Base-by-base conservation (phyloP, 1,139 yeast species). In the Yamadazyma trypodendri region DNA sequence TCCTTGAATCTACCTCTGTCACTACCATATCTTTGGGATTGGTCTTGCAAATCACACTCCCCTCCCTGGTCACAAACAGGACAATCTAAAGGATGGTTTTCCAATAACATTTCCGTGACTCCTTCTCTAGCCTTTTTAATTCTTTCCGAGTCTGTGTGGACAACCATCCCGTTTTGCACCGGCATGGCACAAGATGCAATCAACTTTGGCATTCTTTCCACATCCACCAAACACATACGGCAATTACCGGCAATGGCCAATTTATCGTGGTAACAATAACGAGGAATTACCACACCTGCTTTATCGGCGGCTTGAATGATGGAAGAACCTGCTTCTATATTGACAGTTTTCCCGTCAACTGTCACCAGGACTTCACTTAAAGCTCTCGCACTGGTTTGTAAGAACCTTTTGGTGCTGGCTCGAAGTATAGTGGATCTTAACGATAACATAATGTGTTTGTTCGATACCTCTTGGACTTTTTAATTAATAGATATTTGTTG, bases 41-140 rank as follows among this genome's bases (percentile, higher is more conserved):
- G 95, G 59, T 87, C 95, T 67, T 87, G 96, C 53, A 87, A 75
- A 60, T 87, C 96, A 71, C 96, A 87, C 61, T 87, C 96, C 51
- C 95, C 95, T 66, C 95, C 96, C 66, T 87, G 95, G 65, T 87
- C 96, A 65, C 96, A 87, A 39, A 87, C 84, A 28, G 95, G 96
- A 67, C 95, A 87, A 66, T 87, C 96, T 58, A 87, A 75, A 24
- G 96, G 96, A 68, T 87, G 96, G 71, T 87, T 87, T 54, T 87
- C 89, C 50, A 87, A 75, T 50, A 87, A 67, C 82, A 87, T 84
- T 64, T 87, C 96, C 35, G 95, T 86, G 50, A 87, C 95, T 56
- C 94, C 94, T 63, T 87, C 96, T 60, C 95, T 77, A 31, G 94
- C 89, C 64, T 84, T 81, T 61, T 79, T 81, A 49, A 86, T 87